These are phyloP conservation scores for Calonectria pseudoreteaudii DNA, from an alignment of 2,329 filamentous ascomycete species.

Conservation along the genomic window DNA sequence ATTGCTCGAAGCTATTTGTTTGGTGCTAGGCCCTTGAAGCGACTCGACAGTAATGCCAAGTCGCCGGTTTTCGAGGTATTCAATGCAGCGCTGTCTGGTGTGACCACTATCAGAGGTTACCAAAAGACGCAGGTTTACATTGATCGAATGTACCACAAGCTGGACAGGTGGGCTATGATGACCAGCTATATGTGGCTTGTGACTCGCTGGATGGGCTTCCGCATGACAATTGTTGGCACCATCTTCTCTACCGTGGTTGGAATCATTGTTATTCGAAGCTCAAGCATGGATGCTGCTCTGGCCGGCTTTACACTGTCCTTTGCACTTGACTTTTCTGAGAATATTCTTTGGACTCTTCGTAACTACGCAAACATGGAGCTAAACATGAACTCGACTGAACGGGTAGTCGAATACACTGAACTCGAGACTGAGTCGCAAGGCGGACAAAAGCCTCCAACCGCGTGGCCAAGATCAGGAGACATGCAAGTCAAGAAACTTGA, in stretches of 20 bases:
- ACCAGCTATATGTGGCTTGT: conserved; percentile 78
- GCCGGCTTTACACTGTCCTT: conserved; percentile 83
- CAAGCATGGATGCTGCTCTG: conserved; percentile 73
- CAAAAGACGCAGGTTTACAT: conserved; percentile 76
- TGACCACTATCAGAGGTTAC: conserved; percentile 82
- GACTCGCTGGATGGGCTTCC: conserved; percentile 82
- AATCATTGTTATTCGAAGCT: conserved; percentile 70
- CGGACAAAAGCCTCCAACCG: conserved; percentile 71
- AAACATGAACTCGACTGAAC: conserved; percentile 83
- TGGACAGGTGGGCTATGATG: conserved; percentile 76
- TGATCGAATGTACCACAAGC: conserved; percentile 74
- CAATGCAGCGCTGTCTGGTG: conserved; percentile 76
- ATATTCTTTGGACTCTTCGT: conserved; percentile 74
- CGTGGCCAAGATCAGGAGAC: conserved; percentile 80
- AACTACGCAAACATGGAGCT: conserved; percentile 79
- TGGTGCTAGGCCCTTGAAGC: conserved; percentile 80
- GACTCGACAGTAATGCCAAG: conserved; percentile 81
- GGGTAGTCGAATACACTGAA: conserved; percentile 80
- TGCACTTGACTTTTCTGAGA: conserved; percentile 74
- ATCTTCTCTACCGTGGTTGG: conserved; percentile 76
- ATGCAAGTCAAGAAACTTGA: conserved; percentile 81
- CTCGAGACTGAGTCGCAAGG: conserved; percentile 75
- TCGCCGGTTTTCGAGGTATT: conserved; percentile 87
- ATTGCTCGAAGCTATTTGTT: conserved; percentile 73
- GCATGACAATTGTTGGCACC: conserved; percentile 77